Evolutionary conservation across 306 rosid species (phyloP), one percentile per base, ranked within the genome.

Genomic region (Cucumis hystrix): DNA sequence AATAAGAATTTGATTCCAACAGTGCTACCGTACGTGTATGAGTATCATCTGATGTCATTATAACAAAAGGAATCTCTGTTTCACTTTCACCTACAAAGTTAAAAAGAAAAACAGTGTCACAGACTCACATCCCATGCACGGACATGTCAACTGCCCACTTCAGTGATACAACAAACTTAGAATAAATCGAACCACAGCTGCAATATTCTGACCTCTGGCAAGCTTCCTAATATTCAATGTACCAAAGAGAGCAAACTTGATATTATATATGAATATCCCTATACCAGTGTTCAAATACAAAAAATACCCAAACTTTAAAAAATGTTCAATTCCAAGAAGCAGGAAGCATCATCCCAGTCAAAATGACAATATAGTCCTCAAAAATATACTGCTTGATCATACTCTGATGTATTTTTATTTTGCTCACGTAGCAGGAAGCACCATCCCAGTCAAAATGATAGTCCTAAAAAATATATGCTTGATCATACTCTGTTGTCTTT

Each of bases 21-120:
- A 92, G 92, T 80, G 88, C 79, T 60, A 86, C 5, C 17, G 93
- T 96, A 51, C 84, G 93, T 15, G 87, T 86, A 88, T 96, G 97
- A 33, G 98, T 96, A 83, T 96, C 98, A 84, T 96, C 97, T 41
- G 99, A 96, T 28, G 97, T 96, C 99, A 92, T 92, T 85, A 92
- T 92, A 80, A 89, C 98, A 40, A 96, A 78, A 71, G 97, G 97
- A 77, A 91, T 92, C 78, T 81, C 77, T 21, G 82, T 45, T 76
- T 81, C 79, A 79, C 80, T 3, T 81, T 81, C 90, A 79, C 87
- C 99, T 96, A 66, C 70, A 83, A 65, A 79, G 76, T 77, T 59
- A 76, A 77, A 35, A 16, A 63, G 80, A 75, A 82, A 76, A 52
- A 68, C 64, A 64, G 14, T 55, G 68, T 69, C 78, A 82, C 68